These are phyloP conservation scores for Pythium vanterpoolii DNA, from an alignment of 352 stramenopile genomes.

Conservation along the genomic window DNA sequence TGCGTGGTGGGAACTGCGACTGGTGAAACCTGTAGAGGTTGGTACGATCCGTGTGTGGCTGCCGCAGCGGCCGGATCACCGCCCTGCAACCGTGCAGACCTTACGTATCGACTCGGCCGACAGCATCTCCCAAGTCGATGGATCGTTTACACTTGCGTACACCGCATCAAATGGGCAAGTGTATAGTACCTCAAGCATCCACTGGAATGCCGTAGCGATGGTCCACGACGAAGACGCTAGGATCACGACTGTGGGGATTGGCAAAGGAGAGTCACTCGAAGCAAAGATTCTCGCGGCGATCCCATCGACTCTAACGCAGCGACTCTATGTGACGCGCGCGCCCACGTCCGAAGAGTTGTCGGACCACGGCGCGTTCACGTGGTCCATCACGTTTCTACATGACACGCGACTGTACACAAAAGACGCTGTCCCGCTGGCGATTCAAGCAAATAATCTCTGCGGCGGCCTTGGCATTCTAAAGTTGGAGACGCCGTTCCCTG, in stretches of 20 bases:
- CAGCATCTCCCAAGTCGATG: conserved; percentile 29
- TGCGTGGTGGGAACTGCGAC: conserved; percentile 71
- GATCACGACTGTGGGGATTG: conserved; percentile 34
- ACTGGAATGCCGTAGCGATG: conserved; percentile 56
- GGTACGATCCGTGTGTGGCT: conserved; percentile 66
- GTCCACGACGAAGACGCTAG: conserved; percentile 43
- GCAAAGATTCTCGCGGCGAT: conserved; percentile 45
- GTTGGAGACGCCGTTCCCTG: conserved; percentile 29
- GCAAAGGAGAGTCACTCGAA: conserved; percentile 49
- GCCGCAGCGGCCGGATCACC: conserved; percentile 18
- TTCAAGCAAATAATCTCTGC: conserved; percentile 41
- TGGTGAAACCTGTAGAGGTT: conserved; percentile 38
- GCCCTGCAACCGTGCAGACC: conserved; percentile 27
- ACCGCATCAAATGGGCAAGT: conserved; percentile 25
- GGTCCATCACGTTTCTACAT: conserved; percentile 66
- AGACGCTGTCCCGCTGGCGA: conserved; percentile 18
- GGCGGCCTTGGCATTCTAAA: conserved; percentile 30
- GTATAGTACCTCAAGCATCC: conserved; percentile 33
- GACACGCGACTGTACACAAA: conserved; percentile 23
- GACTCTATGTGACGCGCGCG: conserved; percentile 46
- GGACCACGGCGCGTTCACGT: conserved; percentile 49
- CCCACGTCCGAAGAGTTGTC: conserved; percentile 30
- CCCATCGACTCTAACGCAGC: conserved; percentile 5
- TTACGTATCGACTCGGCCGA: conserved; percentile 36
- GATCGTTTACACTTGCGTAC: conserved; percentile 43